Conservation (phyloP, 208 protist species). For the Naegleria fowleri region DNA sequence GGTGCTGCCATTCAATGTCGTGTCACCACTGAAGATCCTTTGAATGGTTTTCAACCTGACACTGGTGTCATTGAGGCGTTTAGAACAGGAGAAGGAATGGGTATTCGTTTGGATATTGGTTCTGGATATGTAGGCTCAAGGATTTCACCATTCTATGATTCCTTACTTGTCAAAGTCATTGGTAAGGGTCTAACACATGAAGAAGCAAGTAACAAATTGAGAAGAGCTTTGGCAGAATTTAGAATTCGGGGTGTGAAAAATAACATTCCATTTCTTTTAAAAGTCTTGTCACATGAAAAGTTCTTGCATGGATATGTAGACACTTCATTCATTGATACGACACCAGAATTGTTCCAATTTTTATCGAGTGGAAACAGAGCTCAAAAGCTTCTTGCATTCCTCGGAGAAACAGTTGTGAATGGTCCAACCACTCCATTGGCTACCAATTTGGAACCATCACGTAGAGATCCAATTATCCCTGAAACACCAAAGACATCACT, state of each 20-base stretch:
- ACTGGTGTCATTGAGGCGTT: constrained; percentile 57
- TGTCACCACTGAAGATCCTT: constrained; percentile 88
- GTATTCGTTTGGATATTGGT: constrained; percentile 61
- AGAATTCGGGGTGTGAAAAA: constrained; percentile 75
- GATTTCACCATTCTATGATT: constrained; percentile 89
- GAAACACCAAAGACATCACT: neutral
- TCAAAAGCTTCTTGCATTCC: constrained; percentile 31
- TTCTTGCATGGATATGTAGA: constrained; percentile 63
- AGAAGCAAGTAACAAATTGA: constrained; percentile 62
- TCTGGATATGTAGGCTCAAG: constrained; percentile 66
- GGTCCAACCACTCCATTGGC: too few relatives aligned
- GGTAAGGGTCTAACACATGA: constrained; percentile 71
- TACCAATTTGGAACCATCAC: too few relatives aligned
- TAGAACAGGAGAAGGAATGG: constrained; percentile 33
- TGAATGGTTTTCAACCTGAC: constrained; percentile 74
- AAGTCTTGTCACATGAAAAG: constrained; percentile 51
- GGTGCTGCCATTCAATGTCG: constrained; percentile 81
- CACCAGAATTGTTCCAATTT: neutral
- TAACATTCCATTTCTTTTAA: constrained; percentile 72
- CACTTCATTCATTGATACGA: constrained; percentile 66
- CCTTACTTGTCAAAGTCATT: constrained; percentile 94
- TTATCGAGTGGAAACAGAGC: constrained; percentile 6
- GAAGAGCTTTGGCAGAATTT: constrained; percentile 65
- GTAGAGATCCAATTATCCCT: neutral
- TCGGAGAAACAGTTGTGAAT: neutral